Percentiles rank a stretch among this genome's conserved stretches.
Conservation (phyloP, 345 rosid genomes). For the Citropsis articulata region DNA sequence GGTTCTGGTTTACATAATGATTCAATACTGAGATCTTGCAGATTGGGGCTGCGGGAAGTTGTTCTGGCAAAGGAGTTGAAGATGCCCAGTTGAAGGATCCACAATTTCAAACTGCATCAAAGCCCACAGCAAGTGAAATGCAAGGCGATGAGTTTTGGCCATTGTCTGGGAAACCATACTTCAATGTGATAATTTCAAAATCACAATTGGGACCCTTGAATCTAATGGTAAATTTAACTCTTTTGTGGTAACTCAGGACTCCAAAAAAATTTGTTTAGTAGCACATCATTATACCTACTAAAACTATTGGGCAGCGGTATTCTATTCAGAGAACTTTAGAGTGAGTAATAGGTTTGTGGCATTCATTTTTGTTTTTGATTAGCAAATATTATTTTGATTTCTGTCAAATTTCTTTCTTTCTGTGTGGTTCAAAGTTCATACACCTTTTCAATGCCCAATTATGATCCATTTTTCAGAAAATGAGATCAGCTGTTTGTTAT, state of each 20-base stretch:
- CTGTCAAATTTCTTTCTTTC: neutral
- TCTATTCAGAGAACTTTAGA: neutral
- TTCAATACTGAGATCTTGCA: neutral
- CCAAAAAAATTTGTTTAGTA: neutral
- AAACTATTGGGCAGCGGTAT: too few relatives aligned
- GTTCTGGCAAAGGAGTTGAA: neutral
- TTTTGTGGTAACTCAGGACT: neutral
- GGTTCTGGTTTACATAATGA: neutral
- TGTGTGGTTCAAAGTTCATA: neutral
- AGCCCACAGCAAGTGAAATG: neutral
- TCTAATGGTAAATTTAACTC: conserved; percentile 13
- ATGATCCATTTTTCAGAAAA: neutral
- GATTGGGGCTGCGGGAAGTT: neutral
- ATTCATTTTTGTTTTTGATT: neutral
- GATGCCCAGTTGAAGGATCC: neutral
- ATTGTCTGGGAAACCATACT: conserved; percentile 29
- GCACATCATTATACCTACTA: neutral
- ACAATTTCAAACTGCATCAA: neutral
- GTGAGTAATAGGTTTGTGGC: neutral
- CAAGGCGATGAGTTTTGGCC: conserved; percentile 26
- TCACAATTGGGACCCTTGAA: conserved; percentile 8
- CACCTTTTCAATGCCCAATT: neutral
- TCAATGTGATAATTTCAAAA: conserved; percentile 12
- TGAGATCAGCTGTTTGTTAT: neutral
- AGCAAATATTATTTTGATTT: neutral